Percentiles rank a stretch among this genome's conserved stretches.
Evolutionary conservation across 2,329 filamentous ascomycete species (phyloP).

Genomic region (Sarocladium strictum): DNA sequence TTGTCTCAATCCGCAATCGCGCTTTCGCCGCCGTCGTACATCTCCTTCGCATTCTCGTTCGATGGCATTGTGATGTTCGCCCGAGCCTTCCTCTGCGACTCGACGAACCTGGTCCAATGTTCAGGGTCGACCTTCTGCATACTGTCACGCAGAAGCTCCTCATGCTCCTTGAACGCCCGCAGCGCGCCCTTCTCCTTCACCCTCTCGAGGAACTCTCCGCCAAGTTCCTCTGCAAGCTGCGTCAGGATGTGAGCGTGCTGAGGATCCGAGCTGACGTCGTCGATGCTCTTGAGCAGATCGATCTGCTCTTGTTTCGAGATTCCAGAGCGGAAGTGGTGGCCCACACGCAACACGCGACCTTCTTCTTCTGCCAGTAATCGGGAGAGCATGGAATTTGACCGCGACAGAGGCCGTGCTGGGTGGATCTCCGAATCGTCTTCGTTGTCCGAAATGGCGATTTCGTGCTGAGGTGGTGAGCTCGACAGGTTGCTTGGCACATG

Average conservation of each 20-base stretch:
- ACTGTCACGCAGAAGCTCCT: constrained; percentile 40
- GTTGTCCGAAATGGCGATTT: constrained; percentile 30
- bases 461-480: constrained; percentile 20
- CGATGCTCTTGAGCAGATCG: constrained; percentile 40
- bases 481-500: constrained; percentile 13
- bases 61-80: constrained; percentile 40
- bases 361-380: constrained; percentile 51
- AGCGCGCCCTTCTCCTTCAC: constrained; percentile 54
- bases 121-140: constrained; percentile 58
- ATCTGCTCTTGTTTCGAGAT: constrained; percentile 48
- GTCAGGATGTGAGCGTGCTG: constrained; percentile 47
- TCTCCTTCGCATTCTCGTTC: constrained; percentile 24
- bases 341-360: constrained; percentile 47
- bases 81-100: constrained; percentile 54
- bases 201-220: constrained; percentile 51
- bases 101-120: constrained; percentile 57
- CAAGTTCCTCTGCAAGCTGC: constrained; percentile 58
- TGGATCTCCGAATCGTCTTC: constrained; percentile 44
- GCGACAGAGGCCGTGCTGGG: constrained; percentile 35
- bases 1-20: constrained; percentile 9
- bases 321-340: constrained; percentile 49
- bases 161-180: constrained; percentile 54
- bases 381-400: constrained; percentile 48
- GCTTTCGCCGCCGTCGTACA: not conserved
- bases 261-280: constrained; percentile 45